Conservation (phyloP, 1,284 basidiomycete species). For the Malassezia brasiliensis region DNA sequence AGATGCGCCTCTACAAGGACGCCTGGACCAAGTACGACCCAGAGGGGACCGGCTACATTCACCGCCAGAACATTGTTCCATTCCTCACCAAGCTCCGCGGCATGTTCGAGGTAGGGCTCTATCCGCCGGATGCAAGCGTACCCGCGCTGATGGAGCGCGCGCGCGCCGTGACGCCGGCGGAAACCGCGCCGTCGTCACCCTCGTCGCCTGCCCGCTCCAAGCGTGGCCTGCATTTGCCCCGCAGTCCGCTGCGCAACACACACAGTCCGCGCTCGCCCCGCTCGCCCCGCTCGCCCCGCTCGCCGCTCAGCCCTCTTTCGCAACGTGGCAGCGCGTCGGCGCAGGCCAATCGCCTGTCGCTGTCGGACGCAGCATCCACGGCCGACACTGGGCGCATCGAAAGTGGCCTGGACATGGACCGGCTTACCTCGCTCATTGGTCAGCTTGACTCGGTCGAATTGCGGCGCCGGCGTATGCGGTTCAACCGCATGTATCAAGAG, state of each 20-base stretch:
- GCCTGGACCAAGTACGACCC: conserved; percentile 80
- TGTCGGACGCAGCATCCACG: neutral
- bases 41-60: conserved; percentile 65
- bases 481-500: conserved; percentile 45
- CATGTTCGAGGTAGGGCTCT: conserved; percentile 35
- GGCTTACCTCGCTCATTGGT: conserved; percentile 19
- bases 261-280: neutral
- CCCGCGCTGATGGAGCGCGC: conserved; percentile 17
- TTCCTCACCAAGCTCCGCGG: conserved; percentile 57
- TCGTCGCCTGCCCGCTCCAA: neutral
- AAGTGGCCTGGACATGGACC: conserved; percentile 24
- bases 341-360: neutral
- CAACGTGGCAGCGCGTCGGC: neutral
- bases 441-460: conserved; percentile 27
- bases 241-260: conserved; percentile 2
- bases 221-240: neutral
- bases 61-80: conserved; percentile 62
- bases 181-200: conserved; percentile 1
- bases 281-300: neutral
- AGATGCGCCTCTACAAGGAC: conserved; percentile 66
- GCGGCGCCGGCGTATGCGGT: conserved; percentile 27
- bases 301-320: neutral
- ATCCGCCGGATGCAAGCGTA: conserved; percentile 25
- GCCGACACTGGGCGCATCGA: neutral
- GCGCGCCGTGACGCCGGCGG: neutral